Evolutionary conservation across 192 early-diverging fungal genomes (phyloP), one percentile per base, ranked within the genome.

Genomic region (Coemansia sp.): DNA sequence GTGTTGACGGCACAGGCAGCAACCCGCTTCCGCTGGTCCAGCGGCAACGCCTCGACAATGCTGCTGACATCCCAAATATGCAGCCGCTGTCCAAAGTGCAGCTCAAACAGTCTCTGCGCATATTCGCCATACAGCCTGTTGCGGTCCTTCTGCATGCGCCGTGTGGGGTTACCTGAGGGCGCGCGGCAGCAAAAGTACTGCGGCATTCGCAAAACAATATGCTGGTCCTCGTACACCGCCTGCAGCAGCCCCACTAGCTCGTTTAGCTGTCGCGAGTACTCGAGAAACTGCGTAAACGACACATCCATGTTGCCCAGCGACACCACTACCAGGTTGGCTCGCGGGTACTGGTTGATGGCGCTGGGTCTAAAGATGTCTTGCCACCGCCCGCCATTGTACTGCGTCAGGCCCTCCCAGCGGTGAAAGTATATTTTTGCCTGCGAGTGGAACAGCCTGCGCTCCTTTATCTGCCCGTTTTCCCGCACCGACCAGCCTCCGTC

Each of bases 381-480:
- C 59, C 59, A 61, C 7, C 11, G 11, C 9, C 30, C 49, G 40
- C 50, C 41, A 34, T 61, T 61, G 43, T 51, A 61, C 18, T 3
- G 11, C 18, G 50, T 53, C 59, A 61, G 50, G 3, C 59, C 59
- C 59, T 61, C 59, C 59, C 59, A 61, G 39, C 59, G 48, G 34
- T 61, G 59, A 49, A 37, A 61, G 59, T 61, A 52, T 28, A 61
- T 45, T 17, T 41, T 49, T 32, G 59, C 50, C 26, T 45, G 59
- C 50, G 59, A 20, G 16, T 40, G 14, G 16, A n/a, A 23, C 18
- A 39, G 7, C 16, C 11, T 17, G 0, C 40, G 37, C n/a, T n/a
- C 21, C 38, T 50, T 38, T 17, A 5, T 2, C 8, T 31, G 11
- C 30, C 59, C 59, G 50, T 61, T 45, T 26, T 61, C 59, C 31